Evolutionary conservation across 129 eudicot genomes (phyloP).

Genomic region (Centaurea solstitialis): DNA sequence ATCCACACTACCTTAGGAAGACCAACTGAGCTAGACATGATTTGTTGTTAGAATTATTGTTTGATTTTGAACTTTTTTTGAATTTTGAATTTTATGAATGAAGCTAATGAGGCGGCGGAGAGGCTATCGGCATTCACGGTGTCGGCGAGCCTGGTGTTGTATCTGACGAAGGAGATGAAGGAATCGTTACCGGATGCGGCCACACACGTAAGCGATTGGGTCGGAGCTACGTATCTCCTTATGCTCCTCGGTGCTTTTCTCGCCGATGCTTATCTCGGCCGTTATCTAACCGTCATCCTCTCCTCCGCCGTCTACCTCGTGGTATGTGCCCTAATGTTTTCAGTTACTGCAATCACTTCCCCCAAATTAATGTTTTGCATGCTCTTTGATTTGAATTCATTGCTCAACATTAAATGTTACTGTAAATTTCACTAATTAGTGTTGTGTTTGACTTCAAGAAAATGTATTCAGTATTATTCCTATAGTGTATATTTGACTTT

Average conservation of each 20-base stretch:
- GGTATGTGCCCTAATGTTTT: slow-evolving; percentile 37
- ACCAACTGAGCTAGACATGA: too few relatives aligned
- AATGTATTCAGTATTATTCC: too few relatives aligned
- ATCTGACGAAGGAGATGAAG: slow-evolving; percentile 65
- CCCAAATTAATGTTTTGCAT: background rate
- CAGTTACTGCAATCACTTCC: background rate
- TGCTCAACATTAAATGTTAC: background rate
- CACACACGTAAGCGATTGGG: slow-evolving; percentile 85
- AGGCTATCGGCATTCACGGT: slow-evolving; percentile 77
- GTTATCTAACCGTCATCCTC: slow-evolving; percentile 69
- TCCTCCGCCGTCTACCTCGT: slow-evolving; percentile 69
- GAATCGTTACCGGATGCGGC: slow-evolving; percentile 79
- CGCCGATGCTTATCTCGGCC: slow-evolving; percentile 95
- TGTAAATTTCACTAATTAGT: too few relatives aligned
- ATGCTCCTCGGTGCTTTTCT: slow-evolving; percentile 82
- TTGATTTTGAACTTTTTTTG: background rate
- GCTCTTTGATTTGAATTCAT: background rate
- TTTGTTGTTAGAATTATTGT: too few relatives aligned
- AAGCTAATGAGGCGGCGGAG: slow-evolving; percentile 88
- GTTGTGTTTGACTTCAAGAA: too few relatives aligned
- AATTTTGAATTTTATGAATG: background rate
- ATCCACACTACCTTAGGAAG: too few relatives aligned
- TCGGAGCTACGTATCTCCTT: slow-evolving; percentile 79
- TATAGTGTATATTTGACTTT: too few relatives aligned
- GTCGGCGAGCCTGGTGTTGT: slow-evolving; percentile 74